Base-by-base conservation (phyloP, 176 grass and related monocot species). In the Aegilops speltoides region DNA sequence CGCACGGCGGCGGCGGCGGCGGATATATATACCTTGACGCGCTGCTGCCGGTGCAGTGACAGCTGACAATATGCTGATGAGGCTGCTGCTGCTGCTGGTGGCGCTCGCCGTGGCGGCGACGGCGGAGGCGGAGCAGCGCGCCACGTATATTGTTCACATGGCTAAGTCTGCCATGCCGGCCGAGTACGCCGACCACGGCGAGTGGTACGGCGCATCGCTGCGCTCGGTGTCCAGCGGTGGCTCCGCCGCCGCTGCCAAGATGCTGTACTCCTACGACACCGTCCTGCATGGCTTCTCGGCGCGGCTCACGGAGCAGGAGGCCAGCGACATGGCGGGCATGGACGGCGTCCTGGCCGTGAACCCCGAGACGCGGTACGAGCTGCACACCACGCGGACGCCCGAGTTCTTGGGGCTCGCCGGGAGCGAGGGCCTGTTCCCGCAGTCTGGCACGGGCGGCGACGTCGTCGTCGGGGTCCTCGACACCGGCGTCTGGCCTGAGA, bases 71-170 rank as follows among this genome's bases (percentile, higher is more conserved):
- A 90, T 74, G 89, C 2, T 2, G 61, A 60, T 4, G 67, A 43
- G 70, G 73, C 14, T 15, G 32, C 19, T 62, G 32, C 19, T 62
- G 45, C 20, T 79, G 65, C 4, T 67, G 29, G 24, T 34, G 29
- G 16, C 72, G 19, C 68, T 85, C 48, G 80, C 75, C 24, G 64
- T 46, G 9, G 74, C 46, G 0, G 23, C 0, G 28, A 2, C 38
- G 2, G 38, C 38, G 54, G 76, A 60, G 29, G 34, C 36, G 33
- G 66, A 90, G 64, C 33, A 36, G 36, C 60, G 82, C 45, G 25
- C 17, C 19, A 98, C 96, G 20, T 98, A 98, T 75, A 98, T 98
- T 15, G 93, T 98, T 20, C 96, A 98, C 88, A 93, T 98, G 93
- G 88, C 96, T 5, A 94, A 88, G 88, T 95, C 89, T 1, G 84